Evolutionary conservation across 2,329 filamentous ascomycete genomes (phyloP), one percentile per base, ranked within the genome.

Genomic region (Phialophora expanda): DNA sequence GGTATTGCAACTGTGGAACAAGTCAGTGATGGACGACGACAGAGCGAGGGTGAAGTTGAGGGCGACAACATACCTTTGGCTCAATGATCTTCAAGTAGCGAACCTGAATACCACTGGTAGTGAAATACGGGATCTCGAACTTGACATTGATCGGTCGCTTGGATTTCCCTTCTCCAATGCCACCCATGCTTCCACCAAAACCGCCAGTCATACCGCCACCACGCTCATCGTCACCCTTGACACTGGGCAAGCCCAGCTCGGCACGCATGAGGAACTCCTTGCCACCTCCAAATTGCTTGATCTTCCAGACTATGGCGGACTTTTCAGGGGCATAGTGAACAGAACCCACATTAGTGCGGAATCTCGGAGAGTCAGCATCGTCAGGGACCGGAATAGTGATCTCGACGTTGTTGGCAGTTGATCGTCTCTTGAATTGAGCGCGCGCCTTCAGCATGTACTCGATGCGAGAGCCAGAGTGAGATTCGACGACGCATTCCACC

Each of bases 51-150:
- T 20, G 2, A 26, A 4, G 48, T 5, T 51, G 24, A 22, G 44
- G 53, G 44, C 53, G 28, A 44, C 59, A 3, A 70, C 87, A 75
- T 83, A 97, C 94, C 92, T 99, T 99, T 55, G 95, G 95, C 81
- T 99, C 95, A 70, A 96, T 98, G 75, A 99, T 99, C 86, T 99
- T 99, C 78, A 99, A 81, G 79, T 99, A 99, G 75, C 95, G 88
- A 74, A 99, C 95, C 80, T 99, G 96, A 73, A 99, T 99, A 70
- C 95, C 95, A 81, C 91, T 96, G 2, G 96, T 99, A n/a, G 95
- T 99, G 78, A 99, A 99, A 81, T 99, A 99, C n/a, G 95, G 95
- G 76, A 99, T 99, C 83, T 99, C 95, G 78, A 99, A 99, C 83
- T 99, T 99, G 82, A 99, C 95, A 78, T 93, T 94, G 75, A 99